Conservation (phyloP, 1,139 yeast species). For the Pichia sp. region DNA sequence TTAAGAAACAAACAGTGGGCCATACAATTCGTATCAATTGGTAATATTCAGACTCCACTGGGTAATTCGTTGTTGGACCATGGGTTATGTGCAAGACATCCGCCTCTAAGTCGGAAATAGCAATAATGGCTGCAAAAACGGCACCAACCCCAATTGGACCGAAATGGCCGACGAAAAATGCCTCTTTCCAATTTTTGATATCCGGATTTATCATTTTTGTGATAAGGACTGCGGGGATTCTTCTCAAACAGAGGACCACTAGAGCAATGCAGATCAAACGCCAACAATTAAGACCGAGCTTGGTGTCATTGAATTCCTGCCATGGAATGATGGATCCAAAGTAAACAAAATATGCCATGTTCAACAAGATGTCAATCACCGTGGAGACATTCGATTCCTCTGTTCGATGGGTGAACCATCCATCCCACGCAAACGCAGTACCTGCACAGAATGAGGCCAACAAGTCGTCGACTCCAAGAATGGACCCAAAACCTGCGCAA, state of each 20-base stretch:
- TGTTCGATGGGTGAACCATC: slow-evolving; percentile 82
- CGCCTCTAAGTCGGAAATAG: slow-evolving; percentile 72
- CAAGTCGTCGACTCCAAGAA: slow-evolving; percentile 89
- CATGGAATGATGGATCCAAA: slow-evolving; percentile 95
- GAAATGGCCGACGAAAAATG: slow-evolving; percentile 92
- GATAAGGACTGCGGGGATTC: slow-evolving; percentile 82
- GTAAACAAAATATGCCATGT: slow-evolving; percentile 85
- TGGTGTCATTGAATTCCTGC: slow-evolving; percentile 68
- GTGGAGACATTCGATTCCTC: slow-evolving; percentile 92
- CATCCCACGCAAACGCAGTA: slow-evolving; percentile 95
- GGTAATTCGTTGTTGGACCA: slow-evolving; percentile 55
- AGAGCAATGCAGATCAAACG: slow-evolving; percentile 75
- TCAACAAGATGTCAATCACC: slow-evolving; percentile 78
- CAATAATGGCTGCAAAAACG: slow-evolving; percentile 80
- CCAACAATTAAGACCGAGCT: slow-evolving; percentile 77
- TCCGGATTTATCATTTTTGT: slow-evolving; percentile 87
- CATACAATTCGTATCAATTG: slow-evolving; percentile 73
- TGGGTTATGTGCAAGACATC: slow-evolving; percentile 41
- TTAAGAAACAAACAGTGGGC: slow-evolving; percentile 87
- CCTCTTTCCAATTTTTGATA: slow-evolving; percentile 91
- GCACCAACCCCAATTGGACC: slow-evolving; percentile 99
- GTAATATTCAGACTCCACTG: slow-evolving; percentile 57
- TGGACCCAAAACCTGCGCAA: slow-evolving; percentile 91
- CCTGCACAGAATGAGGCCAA: slow-evolving; percentile 95
- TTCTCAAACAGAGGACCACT: slow-evolving; percentile 75